Percentiles rank a stretch among this genome's conserved stretches.
These are phyloP conservation scores for Phytophthora megakarya DNA, from an alignment of 352 stramenopile genomes.

Conservation along the genomic window DNA sequence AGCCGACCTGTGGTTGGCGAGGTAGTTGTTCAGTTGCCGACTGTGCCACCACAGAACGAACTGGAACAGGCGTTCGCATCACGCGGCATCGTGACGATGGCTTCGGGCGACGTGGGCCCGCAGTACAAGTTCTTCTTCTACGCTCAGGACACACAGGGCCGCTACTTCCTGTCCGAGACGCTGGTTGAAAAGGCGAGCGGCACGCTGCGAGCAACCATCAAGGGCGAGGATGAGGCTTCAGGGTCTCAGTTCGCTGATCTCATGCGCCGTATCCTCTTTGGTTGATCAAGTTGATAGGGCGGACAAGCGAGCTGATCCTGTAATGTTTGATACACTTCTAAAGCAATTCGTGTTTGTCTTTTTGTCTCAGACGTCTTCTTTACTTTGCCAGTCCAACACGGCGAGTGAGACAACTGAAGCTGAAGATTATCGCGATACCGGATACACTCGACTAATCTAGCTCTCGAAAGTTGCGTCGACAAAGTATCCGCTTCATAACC, in stretches of 20 bases:
- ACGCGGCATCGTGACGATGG: constrained; percentile 75
- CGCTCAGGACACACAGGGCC: constrained; percentile 65
- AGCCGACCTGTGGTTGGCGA: constrained; percentile 71
- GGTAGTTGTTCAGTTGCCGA: constrained; percentile 61
- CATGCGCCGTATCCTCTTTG: constrained; percentile 69
- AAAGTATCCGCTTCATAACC: no score
- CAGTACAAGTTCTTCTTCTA: constrained; percentile 91
- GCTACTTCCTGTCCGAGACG: constrained; percentile 74
- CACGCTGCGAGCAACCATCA: constrained; percentile 70
- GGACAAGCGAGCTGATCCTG: constrained; percentile 17
- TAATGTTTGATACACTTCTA: constrained; percentile 34
- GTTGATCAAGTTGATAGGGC: constrained; percentile 27
- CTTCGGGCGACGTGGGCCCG: constrained; percentile 74
- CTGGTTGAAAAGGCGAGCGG: constrained; percentile 73
- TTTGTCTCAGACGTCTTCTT: not conserved
- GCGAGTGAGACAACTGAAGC: not conserved
- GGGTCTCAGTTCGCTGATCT: constrained; percentile 68
- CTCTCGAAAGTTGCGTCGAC: no score
- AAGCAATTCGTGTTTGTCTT: constrained; percentile 17
- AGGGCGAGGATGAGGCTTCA: constrained; percentile 66
- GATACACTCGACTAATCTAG: no score
- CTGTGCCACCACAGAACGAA: constrained; percentile 60
- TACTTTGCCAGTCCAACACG: no score
- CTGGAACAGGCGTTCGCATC: constrained; percentile 68
- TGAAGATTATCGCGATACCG: not conserved